These are phyloP conservation scores for Cutaneotrichosporon spelunceum DNA, from an alignment of 1,284 basidiomycete genomes.

Conservation along the genomic window DNA sequence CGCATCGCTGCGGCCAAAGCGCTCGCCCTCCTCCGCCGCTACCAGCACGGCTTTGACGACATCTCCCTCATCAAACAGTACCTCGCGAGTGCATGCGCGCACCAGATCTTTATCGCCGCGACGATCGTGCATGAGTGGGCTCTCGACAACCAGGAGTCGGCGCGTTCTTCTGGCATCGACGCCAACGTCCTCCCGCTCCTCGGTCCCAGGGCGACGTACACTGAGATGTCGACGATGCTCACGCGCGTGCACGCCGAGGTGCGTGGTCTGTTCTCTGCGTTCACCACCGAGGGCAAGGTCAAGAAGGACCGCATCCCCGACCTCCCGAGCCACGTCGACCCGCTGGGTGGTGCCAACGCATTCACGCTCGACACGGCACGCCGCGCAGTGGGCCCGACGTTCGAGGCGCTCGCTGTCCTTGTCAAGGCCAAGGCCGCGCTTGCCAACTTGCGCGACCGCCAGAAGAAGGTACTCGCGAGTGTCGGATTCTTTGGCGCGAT, in stretches of 20 bases:
- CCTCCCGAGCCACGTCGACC: slow-evolving; percentile 73
- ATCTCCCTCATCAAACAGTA: slow-evolving; percentile 71
- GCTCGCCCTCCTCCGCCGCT: slow-evolving; percentile 57
- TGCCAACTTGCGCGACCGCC: slow-evolving; percentile 72
- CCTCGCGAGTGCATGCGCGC: slow-evolving; percentile 79
- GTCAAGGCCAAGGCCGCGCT: slow-evolving; percentile 75
- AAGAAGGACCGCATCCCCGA: slow-evolving; percentile 73
- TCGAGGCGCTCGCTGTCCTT: slow-evolving; percentile 59
- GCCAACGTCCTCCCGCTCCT: slow-evolving; percentile 66
- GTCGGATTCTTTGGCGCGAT: slow-evolving; percentile 79
- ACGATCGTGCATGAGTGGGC: slow-evolving; percentile 94
- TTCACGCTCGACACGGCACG: slow-evolving; percentile 82
- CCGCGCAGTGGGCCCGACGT: slow-evolving; percentile 67
- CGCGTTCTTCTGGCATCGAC: slow-evolving; percentile 60
- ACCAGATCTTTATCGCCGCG: slow-evolving; percentile 81
- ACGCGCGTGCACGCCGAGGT: slow-evolving; percentile 79
- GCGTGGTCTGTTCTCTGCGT: slow-evolving; percentile 71
- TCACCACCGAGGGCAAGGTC: slow-evolving; percentile 80
- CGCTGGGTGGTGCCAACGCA: slow-evolving; percentile 60
- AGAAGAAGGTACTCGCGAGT: slow-evolving; percentile 65
- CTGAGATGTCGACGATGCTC: slow-evolving; percentile 84
- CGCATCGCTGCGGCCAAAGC: slow-evolving; percentile 78
- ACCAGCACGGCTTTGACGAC: slow-evolving; percentile 28
- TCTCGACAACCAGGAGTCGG: slow-evolving; percentile 53
- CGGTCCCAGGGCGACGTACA: slow-evolving; percentile 78